Percentiles rank a stretch among this genome's conserved stretches.
phyloP scores from a whole-genome alignment of 257 asterid genomes.

The Anisodus tanguticus region DNA sequence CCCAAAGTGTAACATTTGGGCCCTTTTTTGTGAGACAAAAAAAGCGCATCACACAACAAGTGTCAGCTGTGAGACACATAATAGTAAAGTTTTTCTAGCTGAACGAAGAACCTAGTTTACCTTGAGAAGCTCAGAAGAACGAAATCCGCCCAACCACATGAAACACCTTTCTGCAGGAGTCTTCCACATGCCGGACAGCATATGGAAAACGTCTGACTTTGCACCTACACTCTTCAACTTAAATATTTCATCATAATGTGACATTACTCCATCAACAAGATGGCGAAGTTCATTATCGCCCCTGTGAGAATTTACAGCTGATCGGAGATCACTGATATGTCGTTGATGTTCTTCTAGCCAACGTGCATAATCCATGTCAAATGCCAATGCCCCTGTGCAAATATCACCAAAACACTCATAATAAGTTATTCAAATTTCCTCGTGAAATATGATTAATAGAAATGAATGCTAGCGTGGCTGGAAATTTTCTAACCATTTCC shows the following conservation, averaged over 20 bases:
- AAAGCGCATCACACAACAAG: too few species aligned
- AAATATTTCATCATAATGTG: conserved; percentile 80
- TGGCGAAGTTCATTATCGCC: conserved; percentile 66
- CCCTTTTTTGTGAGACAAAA: too few species aligned
- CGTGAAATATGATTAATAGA: neutral
- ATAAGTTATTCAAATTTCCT: neutral
- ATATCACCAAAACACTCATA: neutral
- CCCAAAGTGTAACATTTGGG: too few species aligned
- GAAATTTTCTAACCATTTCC: conserved; percentile 63
- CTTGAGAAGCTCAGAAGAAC: conserved; percentile 89
- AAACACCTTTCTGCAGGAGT: conserved; percentile 92
- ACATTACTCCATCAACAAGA: conserved; percentile 78
- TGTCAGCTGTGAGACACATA: too few species aligned
- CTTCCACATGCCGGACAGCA: conserved; percentile 97
- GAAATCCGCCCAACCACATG: conserved; percentile 99
- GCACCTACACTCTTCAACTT: conserved; percentile 65
- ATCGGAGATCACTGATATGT: conserved; percentile 65
- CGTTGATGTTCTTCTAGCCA: conserved; percentile 89
- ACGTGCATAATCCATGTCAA: conserved; percentile 77
- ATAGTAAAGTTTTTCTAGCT: too few species aligned
- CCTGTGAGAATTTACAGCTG: conserved; percentile 64
- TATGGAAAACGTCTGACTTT: conserved; percentile 80
- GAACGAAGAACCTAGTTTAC: conserved; percentile 36
- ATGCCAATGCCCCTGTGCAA: conserved; percentile 65
- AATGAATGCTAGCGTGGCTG: neutral